Conservation (phyloP, 108 stramenopile genomes). For the Skeletonema marinoi region DNA sequence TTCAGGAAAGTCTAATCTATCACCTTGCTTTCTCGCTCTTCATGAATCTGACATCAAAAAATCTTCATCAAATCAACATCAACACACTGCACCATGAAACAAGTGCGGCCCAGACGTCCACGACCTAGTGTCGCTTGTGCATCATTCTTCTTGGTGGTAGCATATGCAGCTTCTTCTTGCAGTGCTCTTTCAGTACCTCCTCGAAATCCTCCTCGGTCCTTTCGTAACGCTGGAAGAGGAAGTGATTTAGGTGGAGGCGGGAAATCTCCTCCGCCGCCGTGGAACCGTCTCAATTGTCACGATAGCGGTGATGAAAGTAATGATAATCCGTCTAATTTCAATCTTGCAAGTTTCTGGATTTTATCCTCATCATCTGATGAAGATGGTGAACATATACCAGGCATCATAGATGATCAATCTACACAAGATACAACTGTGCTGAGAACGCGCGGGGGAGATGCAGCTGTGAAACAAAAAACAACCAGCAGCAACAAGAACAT, state of each 20-base stretch:
- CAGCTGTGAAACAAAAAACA: neutral
- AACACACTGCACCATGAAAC: too few relatives aligned
- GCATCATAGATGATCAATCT: neutral
- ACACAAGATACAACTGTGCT: neutral
- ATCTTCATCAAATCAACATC: too few relatives aligned
- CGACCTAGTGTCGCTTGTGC: neutral
- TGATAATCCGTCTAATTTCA: neutral
- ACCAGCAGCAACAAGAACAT: conserved; percentile 1
- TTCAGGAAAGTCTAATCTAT: too few relatives aligned
- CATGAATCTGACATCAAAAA: too few relatives aligned
- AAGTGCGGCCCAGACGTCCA: too few relatives aligned
- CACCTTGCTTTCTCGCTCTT: too few relatives aligned
- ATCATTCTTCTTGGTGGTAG: neutral
- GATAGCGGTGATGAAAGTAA: conserved; percentile 12
- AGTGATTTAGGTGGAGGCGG: neutral
- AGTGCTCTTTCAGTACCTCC: neutral
- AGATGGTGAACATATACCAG: neutral
- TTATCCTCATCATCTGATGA: neutral
- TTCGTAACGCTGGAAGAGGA: neutral
- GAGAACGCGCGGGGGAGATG: conserved; percentile 9
- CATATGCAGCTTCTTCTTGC: neutral
- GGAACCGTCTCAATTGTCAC: neutral
- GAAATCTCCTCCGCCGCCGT: neutral
- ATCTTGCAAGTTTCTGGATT: conserved; percentile 1
- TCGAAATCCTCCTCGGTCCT: neutral